phyloP scores from a whole-genome alignment of 305 asterid species.

The Plantago lanceolata region DNA sequence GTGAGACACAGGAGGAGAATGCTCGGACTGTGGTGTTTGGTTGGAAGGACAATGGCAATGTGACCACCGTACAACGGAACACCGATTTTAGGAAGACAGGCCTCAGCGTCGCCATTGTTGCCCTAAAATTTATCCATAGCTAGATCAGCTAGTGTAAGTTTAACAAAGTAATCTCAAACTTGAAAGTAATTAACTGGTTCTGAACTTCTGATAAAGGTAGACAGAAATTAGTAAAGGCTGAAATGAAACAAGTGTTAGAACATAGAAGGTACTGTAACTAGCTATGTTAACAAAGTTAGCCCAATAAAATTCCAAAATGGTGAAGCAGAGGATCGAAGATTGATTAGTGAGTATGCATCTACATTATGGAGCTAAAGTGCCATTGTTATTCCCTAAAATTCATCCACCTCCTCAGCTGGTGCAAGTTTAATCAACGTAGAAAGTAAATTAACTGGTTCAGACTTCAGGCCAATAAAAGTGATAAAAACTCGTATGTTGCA shows the following conservation, averaged over 20 bases:
- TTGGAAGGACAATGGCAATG: constrained; percentile 23
- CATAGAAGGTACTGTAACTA: too few species aligned
- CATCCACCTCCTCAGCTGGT: neutral
- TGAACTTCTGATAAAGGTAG: neutral
- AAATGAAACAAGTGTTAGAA: too few species aligned
- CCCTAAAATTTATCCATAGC: neutral
- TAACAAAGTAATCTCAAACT: neutral
- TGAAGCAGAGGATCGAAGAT: neutral
- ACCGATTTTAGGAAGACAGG: constrained; percentile 29
- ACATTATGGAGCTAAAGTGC: neutral
- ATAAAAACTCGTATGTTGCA: too few species aligned
- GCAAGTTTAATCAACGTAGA: neutral
- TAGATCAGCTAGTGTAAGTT: neutral
- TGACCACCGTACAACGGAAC: constrained; percentile 24
- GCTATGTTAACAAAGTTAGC: neutral
- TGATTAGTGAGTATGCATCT: neutral
- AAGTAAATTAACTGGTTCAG: neutral
- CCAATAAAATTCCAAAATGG: neutral
- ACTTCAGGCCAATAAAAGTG: neutral
- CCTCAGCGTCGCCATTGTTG: constrained; percentile 38
- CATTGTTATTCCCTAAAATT: neutral
- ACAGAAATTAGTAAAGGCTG: neutral
- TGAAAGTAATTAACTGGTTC: neutral
- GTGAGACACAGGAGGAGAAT: constrained; percentile 59
- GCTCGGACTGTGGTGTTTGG: constrained; percentile 34